These are phyloP conservation scores for Haplosporangium gracile DNA, from an alignment of 192 early-diverging fungal genomes.

Conservation along the genomic window DNA sequence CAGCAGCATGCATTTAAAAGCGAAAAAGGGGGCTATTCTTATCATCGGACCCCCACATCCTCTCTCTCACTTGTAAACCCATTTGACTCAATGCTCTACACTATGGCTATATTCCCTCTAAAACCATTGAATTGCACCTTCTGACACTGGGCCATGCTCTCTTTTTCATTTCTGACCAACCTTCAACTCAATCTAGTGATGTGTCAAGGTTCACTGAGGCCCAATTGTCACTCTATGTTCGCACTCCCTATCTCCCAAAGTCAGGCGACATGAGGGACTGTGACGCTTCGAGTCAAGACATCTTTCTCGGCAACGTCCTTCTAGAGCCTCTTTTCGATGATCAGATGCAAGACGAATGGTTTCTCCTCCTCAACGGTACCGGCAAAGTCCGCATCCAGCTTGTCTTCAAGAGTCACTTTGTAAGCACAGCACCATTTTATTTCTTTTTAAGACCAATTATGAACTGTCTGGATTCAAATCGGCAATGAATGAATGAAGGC, in stretches of 20 bases:
- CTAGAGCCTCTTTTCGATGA: constrained; percentile 65
- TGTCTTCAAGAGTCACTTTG: constrained; percentile 77
- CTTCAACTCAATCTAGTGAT: constrained; percentile 55
- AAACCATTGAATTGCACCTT: neutral
- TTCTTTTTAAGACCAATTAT: neutral
- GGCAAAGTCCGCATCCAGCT: constrained; percentile 81
- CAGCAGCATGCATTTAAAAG: neutral
- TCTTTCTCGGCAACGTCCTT: constrained; percentile 68
- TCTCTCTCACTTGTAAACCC: neutral
- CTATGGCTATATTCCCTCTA: neutral
- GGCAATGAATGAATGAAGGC: too few relatives aligned
- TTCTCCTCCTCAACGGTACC: constrained; percentile 71
- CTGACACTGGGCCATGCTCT: constrained; percentile 9
- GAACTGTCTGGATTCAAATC: neutral
- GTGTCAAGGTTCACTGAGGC: constrained; percentile 73
- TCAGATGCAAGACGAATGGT: constrained; percentile 75
- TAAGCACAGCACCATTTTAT: constrained; percentile 31
- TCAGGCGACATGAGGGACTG: constrained; percentile 52
- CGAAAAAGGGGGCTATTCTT: neutral
- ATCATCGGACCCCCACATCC: constrained; percentile 4
- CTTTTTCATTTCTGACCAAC: neutral
- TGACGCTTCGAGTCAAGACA: constrained; percentile 55
- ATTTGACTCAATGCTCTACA: neutral
- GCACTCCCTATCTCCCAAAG: constrained; percentile 58
- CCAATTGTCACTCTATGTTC: constrained; percentile 70